Evolutionary conservation across 495 filamentous ascomycete species (phyloP).

Genomic region (Lichenothelia convexa): DNA sequence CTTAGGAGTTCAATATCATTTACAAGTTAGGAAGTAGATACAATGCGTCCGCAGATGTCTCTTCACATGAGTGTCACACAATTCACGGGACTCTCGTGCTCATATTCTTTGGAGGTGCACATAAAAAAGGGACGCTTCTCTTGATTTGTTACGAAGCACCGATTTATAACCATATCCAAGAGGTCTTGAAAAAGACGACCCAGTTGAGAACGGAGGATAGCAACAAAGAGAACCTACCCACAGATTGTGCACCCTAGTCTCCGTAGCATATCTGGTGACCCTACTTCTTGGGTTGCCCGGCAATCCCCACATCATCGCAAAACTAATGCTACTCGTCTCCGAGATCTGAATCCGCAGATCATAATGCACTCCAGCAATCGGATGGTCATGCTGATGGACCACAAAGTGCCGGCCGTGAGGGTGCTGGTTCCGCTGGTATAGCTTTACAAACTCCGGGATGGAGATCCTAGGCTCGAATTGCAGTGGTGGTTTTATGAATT

Average conservation of each 20-base stretch:
- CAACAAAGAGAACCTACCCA: constrained; percentile 31
- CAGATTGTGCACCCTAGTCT: constrained; percentile 47
- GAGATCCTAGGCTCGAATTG: constrained; percentile 20
- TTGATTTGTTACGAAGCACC: too few relatives aligned
- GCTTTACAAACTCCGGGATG: constrained; percentile 27
- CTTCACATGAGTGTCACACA: too few relatives aligned
- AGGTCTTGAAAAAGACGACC: not conserved
- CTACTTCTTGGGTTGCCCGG: constrained; percentile 45
- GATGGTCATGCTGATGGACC: constrained; percentile 54
- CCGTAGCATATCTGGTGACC: constrained; percentile 42
- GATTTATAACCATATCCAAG: too few relatives aligned
- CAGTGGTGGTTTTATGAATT: constrained; percentile 14
- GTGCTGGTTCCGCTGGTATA: constrained; percentile 34
- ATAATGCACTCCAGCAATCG: constrained; percentile 35
- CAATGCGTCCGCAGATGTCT: too few relatives aligned
- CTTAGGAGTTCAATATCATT: not conserved
- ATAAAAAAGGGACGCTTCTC: too few relatives aligned
- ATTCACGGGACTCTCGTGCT: too few relatives aligned
- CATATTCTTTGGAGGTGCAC: too few relatives aligned
- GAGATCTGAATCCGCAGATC: constrained; percentile 51
- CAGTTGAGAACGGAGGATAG: not conserved
- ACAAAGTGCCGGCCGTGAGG: constrained; percentile 39
- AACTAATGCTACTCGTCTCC: constrained; percentile 40
- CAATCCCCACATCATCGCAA: constrained; percentile 48
- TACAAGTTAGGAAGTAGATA: too few relatives aligned